Evolutionary conservation across 176 grass and related monocot genomes (phyloP).

Genomic region (Avena eriantha): DNA sequence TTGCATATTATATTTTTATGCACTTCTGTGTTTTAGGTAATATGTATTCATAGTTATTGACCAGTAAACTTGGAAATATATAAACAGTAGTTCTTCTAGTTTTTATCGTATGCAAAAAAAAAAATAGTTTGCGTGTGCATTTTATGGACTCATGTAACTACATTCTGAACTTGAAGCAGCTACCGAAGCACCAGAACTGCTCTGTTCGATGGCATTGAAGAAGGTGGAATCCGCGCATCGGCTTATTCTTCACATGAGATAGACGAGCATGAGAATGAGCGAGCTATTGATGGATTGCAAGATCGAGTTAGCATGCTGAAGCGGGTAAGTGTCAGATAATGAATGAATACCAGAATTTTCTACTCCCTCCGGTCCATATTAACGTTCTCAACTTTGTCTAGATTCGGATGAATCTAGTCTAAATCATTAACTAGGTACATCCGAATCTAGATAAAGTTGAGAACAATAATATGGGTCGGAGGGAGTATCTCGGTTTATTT

Average conservation of each 20-base stretch:
- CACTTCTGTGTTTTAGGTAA: background rate
- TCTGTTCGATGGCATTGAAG: constrained; percentile 94
- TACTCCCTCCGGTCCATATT: too few relatives aligned
- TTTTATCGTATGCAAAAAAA: background rate
- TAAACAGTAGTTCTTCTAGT: background rate
- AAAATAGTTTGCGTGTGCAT: background rate
- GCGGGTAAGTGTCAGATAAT: constrained; percentile 61
- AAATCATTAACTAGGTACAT: too few relatives aligned
- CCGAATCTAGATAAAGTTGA: too few relatives aligned
- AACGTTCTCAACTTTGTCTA: too few relatives aligned
- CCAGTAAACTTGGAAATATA: background rate
- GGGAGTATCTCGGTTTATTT: background rate
- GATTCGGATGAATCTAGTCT: too few relatives aligned
- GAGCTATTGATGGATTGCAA: constrained; percentile 84
- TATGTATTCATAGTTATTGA: constrained; percentile 13
- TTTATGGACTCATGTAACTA: background rate
- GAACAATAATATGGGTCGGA: too few relatives aligned
- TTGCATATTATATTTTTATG: constrained; percentile 1
- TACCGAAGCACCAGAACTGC: constrained; percentile 68
- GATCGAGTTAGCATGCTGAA: constrained; percentile 97
- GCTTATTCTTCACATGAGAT: constrained; percentile 88
- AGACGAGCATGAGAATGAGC: constrained; percentile 83
- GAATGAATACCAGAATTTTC: background rate
- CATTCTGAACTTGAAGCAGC: constrained; percentile 39
- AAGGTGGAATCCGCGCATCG: constrained; percentile 74